Percentiles rank a stretch among this genome's conserved stretches.
Conservation (phyloP, 2,329 filamentous ascomycete species). For the Elsinoe necatrix region DNA sequence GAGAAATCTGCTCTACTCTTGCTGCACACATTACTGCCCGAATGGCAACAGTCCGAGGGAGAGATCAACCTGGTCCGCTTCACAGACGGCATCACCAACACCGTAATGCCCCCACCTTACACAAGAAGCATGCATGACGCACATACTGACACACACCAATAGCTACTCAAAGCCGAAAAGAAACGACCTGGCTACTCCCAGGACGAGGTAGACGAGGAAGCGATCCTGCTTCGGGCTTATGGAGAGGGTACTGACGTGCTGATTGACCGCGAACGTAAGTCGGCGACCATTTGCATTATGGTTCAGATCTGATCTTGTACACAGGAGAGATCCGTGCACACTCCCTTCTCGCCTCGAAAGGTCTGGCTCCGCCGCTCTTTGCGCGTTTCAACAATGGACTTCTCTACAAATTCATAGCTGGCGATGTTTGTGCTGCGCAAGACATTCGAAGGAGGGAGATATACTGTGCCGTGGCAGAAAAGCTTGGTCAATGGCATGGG, state of each 20-base stretch:
- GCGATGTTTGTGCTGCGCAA: constrained; percentile 67
- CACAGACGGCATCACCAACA: constrained; percentile 98
- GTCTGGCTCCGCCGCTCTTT: constrained; percentile 76
- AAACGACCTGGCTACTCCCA: constrained; percentile 59
- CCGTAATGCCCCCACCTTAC: constrained; percentile 40
- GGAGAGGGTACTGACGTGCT: constrained; percentile 89
- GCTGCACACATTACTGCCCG: constrained; percentile 68
- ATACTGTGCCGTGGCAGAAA: constrained; percentile 73
- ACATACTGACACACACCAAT: constrained; percentile 25
- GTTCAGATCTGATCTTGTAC: background rate
- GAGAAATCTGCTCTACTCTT: constrained; percentile 71
- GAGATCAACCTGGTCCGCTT: constrained; percentile 80
- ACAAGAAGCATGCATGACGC: background rate
- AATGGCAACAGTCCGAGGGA: constrained; percentile 66
- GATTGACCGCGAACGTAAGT: constrained; percentile 79
- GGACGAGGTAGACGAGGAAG: constrained; percentile 71
- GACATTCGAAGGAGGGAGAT: constrained; percentile 69
- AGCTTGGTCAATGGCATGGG: constrained; percentile 90
- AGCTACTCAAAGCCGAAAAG: constrained; percentile 67
- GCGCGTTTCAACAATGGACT: constrained; percentile 94
- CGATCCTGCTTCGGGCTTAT: constrained; percentile 84
- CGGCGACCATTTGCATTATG: constrained; percentile 38
- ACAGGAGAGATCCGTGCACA: constrained; percentile 59
- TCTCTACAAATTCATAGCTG: constrained; percentile 83
- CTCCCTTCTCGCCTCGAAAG: constrained; percentile 73